Base-by-base conservation (phyloP, 306 rosid species). In the Benincasa hispida region DNA sequence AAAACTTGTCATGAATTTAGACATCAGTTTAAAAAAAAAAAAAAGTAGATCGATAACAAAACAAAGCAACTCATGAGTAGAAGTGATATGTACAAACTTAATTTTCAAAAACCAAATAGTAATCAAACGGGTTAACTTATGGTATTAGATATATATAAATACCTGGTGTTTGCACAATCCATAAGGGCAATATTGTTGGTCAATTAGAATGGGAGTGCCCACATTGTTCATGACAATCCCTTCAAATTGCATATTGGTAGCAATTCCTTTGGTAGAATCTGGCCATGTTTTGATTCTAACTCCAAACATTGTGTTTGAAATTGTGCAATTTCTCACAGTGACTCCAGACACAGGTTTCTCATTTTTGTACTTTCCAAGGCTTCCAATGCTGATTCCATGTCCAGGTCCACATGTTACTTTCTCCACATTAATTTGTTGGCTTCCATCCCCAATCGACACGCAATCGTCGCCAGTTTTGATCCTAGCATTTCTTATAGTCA, bases 351-450 rank as follows among this genome's bases (percentile, higher is more conserved):
- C 81, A 1, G 79, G 72, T 1, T 62, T n/a, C 60, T 82, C 85
- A 1, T 73, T 63, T 1, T 6, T 4, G 5, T 79, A 79, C 65
- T 27, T 80, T 32, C 83, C 83, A 2, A 83, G 80, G 39, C 91
- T 83, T 75, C 89, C 92, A 3, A 88, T 42, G 32, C 90, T 89
- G 0, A 88, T 81, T 10, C 90, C 88, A 15, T 88, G 90, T 0
- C 90, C 88, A 1, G 86, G 85, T 35, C 90, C 89, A 21, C 87
- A 87, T 2, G 12, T 80, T 10, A 85, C 84, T 0, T 59, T 74
- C 10, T 51, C 42, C 0, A 85, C 48, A 1, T 25, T 63, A 12
- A 89, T 54, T 2, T 83, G 25, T 24, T 27, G 58, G 53, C 77
- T 82, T 7, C 93, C 89, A 12, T 87, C 87, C 1, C 93, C 87